A percentile compares a stretch with the other conserved stretches of the same genome.
Conservation (phyloP, 306 rosid species). For the Macrotyloma uniflorum region DNA sequence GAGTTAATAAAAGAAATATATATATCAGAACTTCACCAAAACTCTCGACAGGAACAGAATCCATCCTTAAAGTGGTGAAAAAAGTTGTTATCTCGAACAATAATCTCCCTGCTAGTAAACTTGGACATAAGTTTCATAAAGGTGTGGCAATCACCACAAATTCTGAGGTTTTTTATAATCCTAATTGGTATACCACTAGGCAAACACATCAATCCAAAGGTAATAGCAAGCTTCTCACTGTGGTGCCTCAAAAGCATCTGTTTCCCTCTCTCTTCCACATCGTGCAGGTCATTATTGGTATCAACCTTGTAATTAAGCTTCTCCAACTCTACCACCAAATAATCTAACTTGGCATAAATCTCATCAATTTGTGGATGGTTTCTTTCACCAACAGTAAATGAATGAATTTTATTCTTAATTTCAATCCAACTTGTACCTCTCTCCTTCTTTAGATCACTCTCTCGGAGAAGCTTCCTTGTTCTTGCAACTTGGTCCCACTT, state of each 20-base stretch:
- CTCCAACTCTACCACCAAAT: constrained; percentile 63
- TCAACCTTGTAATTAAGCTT: constrained; percentile 63
- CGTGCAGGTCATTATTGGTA: constrained; percentile 66
- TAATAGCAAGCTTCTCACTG: constrained; percentile 84
- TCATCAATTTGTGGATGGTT: constrained; percentile 61
- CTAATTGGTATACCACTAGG: constrained; percentile 69
- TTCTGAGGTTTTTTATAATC: constrained; percentile 91
- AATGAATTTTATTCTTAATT: constrained; percentile 69
- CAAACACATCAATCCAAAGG: constrained; percentile 75
- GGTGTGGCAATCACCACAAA: constrained; percentile 88
- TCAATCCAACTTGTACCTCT: constrained; percentile 90
- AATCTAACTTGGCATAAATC: constrained; percentile 64
- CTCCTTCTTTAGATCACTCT: constrained; percentile 72
- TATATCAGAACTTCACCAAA: constrained; percentile 63
- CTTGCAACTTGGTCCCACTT: constrained; percentile 87
- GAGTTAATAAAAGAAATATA: neutral
- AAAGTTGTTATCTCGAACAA: constrained; percentile 78
- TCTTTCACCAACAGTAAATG: constrained; percentile 78
- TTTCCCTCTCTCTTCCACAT: constrained; percentile 70
- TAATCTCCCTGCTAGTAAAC: constrained; percentile 56
- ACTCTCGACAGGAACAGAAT: constrained; percentile 67
- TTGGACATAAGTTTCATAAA: constrained; percentile 75
- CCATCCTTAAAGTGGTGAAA: constrained; percentile 82
- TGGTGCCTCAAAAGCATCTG: constrained; percentile 75
- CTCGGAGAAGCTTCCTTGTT: constrained; percentile 71